These are phyloP conservation scores for Sclerospora graminicola DNA, from an alignment of 352 stramenopile species.

Conservation along the genomic window DNA sequence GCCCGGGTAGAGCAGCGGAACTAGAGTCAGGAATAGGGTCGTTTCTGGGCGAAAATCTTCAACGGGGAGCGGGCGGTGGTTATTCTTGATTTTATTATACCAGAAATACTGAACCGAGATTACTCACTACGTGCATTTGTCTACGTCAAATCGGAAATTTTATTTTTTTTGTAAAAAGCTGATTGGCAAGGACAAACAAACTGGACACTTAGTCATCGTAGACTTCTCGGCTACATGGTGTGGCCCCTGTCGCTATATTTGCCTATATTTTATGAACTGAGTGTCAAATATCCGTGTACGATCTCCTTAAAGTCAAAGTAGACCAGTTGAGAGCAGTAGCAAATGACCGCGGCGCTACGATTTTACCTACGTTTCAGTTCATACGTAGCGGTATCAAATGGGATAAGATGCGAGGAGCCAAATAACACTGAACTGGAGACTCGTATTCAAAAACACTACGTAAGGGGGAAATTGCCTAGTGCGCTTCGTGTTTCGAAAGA, in stretches of 20 bases:
- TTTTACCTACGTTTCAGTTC: constrained; percentile 95
- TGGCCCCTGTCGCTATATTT: no score
- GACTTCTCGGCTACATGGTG: no score
- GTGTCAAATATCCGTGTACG: constrained; percentile 52
- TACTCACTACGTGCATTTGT: no score
- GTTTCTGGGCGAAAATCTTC: no score
- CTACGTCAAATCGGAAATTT: constrained; percentile 55
- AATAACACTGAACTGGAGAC: constrained; percentile 49
- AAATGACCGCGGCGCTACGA: constrained; percentile 56
- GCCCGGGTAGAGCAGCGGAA: no score
- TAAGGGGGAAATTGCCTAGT: constrained; percentile 58
- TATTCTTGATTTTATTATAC: no score
- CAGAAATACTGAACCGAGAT: no score
- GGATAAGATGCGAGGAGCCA: constrained; percentile 82
- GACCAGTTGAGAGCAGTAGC: constrained; percentile 56
- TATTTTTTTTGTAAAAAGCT: constrained; percentile 74
- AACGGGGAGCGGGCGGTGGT: no score
- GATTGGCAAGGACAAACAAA: constrained; percentile 49
- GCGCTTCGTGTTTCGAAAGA: not conserved
- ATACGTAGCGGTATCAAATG: constrained; percentile 85
- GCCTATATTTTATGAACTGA: no score
- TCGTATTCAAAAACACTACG: constrained; percentile 61
- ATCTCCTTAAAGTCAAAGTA: constrained; percentile 88
- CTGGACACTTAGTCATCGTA: no score
- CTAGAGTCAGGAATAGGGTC: no score